Base-by-base conservation (phyloP, 2,329 filamentous ascomycete genomes). In the Fusarium citri region DNA sequence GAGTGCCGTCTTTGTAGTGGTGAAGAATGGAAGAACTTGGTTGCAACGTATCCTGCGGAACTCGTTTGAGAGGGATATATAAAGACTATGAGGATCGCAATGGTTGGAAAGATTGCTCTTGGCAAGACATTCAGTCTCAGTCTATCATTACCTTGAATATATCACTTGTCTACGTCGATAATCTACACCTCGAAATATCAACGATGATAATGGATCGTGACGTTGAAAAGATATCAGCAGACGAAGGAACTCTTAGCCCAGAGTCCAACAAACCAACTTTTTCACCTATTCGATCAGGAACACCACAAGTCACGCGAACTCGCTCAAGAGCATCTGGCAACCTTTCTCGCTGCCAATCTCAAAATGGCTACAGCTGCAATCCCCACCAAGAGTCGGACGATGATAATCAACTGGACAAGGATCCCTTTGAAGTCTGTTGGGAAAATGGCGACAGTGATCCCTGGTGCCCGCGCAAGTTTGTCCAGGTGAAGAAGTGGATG, bases 371-470 rank as follows among this genome's bases (percentile, higher is more conserved):
- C 64, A 79, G 83, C 49, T 79, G 80, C 37, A 79, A 80, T 63
- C 63, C 55, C 5, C 69, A 57, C 9, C 68, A 70, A 6, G 43
- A 62, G 16, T 43, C 43, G 18, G 34, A 49, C 4, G 46, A 49
- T 2, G 31, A 68, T 25, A 54, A 58, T 4, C 23, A 42, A 15
- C 51, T 31, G 11, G 79, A 80, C 15, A 81, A 80, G 56, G 83
- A 86, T 51, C 80, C 82, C 0, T 94, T 88, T 73, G 86, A 93
- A 66, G 94, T 98, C 22, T 80, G 80, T 9, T 98, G 92, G 87
- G 91, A 95, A 41, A 88, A 88, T 16, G 86, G 85, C 8, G 90
- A 94, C 61, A 81, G 83, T 49, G 94, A 98, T 77, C 90, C 92
- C 0, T 77, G 88, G 79, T 92, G 91, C 73, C 94, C 94, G 1